Percentiles rank a stretch among this genome's conserved stretches.
Evolutionary conservation across 495 filamentous ascomycete species (phyloP).

Genomic region (Lindgomyces ingoldianus): DNA sequence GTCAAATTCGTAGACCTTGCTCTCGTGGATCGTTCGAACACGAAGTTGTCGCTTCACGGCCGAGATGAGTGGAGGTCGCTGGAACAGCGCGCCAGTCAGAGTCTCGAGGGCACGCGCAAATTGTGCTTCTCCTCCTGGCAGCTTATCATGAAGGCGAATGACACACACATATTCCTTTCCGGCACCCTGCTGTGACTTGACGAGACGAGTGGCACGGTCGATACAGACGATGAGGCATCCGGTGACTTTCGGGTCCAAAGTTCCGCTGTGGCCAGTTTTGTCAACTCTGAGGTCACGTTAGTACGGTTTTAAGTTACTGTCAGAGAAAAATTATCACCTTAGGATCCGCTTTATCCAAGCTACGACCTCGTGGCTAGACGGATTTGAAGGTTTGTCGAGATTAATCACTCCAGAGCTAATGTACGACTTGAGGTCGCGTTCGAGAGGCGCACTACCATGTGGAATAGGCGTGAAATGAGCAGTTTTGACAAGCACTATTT

Average conservation of each 20-base stretch:
- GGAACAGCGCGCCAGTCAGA: constrained; percentile 93
- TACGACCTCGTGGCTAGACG: constrained; percentile 96
- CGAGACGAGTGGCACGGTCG: constrained; percentile 83
- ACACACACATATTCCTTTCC: constrained; percentile 90
- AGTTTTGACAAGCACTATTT: constrained; percentile 76
- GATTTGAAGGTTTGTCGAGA: constrained; percentile 97
- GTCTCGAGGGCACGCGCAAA: constrained; percentile 89
- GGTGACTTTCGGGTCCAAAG: constrained; percentile 91
- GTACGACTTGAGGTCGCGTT: constrained; percentile 92
- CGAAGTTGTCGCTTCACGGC: constrained; percentile 98
- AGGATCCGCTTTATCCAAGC: constrained; percentile 98
- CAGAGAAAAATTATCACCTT: constrained; percentile 53
- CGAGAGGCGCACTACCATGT: constrained; percentile 78
- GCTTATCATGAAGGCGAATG: constrained; percentile 86
- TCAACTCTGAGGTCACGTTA: constrained; percentile 63
- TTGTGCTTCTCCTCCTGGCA: constrained; percentile 86
- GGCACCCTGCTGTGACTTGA: constrained; percentile 97
- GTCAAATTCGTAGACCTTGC: constrained; percentile 93
- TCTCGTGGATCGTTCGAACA: constrained; percentile 94
- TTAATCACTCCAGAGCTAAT: constrained; percentile 97
- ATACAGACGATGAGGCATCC: constrained; percentile 66
- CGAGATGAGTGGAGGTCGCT: constrained; percentile 93
- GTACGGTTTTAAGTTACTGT: not conserved
- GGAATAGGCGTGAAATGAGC: constrained; percentile 94
- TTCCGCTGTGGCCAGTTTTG: constrained; percentile 97